Evolutionary conservation across 75 land plant genomes (phyloP), one percentile per base, ranked within the genome.

Genomic region (Pinus tabuliformis): DNA sequence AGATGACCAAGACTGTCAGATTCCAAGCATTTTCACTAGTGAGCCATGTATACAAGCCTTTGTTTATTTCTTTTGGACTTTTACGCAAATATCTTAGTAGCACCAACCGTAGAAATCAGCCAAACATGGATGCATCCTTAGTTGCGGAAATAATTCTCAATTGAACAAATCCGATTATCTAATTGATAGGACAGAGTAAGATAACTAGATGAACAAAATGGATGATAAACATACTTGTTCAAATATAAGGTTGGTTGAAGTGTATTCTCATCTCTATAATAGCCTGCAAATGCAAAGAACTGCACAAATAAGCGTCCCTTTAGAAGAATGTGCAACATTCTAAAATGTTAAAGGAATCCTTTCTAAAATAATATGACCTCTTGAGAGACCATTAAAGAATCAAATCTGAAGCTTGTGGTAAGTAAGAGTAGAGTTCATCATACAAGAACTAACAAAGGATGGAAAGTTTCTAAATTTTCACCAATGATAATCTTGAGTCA

Each of bases 241-340:
- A 97, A 74, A 77, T 97, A 97, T 70, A 93, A 62, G 3, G 86
- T 83, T 42, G 99, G 96, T 76, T 86, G 81, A 71, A 97, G 92
- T 18, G 98, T 97, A 74, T 76, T 85, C 81, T 97, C 99, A 78
- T 97, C 78, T 81, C 99, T 88, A 64, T 78, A 72, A 81, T 89
- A 79, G 45, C 99, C 99, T 97, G 81, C 36, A 84, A 65, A 72
- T 42, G n/a, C 36, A 76, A 61, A 73, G 70, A 54, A 73, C 5
- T 57, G 66, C 36, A 81, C 16, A 17, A 57, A 6, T 18, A 65
- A 28, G 75, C 5, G 8, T 8, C 42, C 9, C 33, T 42, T 30
- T 42, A 18, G 17, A 22, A 76, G 45, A 70, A n/a, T 63, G 63
- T 73, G 33, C n/a, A 5, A 28, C 21, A 16, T 12, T 22, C 5